Evolutionary conservation across 2,329 filamentous ascomycete genomes (phyloP), one percentile per base, ranked within the genome.

Genomic region (Apiospora koreana): DNA sequence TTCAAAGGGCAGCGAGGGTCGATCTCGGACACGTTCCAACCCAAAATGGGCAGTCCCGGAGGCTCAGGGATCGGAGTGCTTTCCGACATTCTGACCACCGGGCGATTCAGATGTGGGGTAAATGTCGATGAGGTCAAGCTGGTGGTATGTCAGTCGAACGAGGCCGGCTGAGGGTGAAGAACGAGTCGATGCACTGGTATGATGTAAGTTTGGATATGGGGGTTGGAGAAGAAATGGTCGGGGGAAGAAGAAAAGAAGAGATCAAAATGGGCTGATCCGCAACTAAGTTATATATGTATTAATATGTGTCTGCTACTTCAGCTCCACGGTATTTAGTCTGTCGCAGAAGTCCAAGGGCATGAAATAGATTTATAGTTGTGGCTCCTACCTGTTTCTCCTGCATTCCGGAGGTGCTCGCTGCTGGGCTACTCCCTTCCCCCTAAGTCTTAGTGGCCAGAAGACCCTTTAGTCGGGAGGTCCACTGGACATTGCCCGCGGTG

Each of bases 11-110:
- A 45, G 23, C 35, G 12, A 38, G 68, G 68, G 41, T 71, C 70
- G 58, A 71, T 68, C 18, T 68, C 65, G 25, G 43, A 16, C 8
- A 71, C 31, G n/a, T 71, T 71, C 42, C 67, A 68, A 14, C 68
- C 68, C n/a, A 71, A 8, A n/a, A 71, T 28, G 23, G 70, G 70
- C 35, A 68, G 64, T 50, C 69, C 67, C 41, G 35, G 50, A 31
- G 69, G 69, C 45, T 45, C 69, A 25, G 69, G 69, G 28, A 71
- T 58, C 31, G 69, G 69, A 25, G 42, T 42, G 45, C 18, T 38
- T 38, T 68, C 66, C 25, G 66, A 54, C 66, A 68, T 68, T 31
- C 18, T 50, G 66, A 46, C 28, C 1, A 35, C 64, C 54, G 54
- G 54, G 16, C 54, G 54, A 62, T 9, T 38, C 54, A 62, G 54